These are phyloP conservation scores for Apiospora rasikravindrae DNA, from an alignment of 2,329 filamentous ascomycete species.

Conservation along the genomic window DNA sequence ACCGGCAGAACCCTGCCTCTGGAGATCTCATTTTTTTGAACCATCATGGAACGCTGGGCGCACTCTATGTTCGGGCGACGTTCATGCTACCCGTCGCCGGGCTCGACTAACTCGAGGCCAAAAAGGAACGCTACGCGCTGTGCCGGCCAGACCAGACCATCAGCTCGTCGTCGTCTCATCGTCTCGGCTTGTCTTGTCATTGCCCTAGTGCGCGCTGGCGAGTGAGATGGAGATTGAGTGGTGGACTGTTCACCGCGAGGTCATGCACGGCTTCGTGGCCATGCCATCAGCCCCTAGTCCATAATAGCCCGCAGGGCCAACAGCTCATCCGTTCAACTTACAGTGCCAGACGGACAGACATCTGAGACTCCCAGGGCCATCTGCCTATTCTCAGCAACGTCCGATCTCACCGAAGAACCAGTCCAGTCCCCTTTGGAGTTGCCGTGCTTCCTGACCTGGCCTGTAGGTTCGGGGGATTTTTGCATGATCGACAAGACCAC, in stretches of 20 bases:
- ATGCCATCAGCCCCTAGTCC: constrained; percentile 44
- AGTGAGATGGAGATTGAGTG: constrained; percentile 31
- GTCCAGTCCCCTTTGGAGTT: not conserved
- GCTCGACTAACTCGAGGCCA: constrained; percentile 14
- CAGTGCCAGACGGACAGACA: constrained; percentile 4
- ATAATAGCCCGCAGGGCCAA: constrained; percentile 44
- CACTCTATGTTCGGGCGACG: constrained; percentile 25
- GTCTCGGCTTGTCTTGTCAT: constrained; percentile 22
- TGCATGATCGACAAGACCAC: constrained; percentile 21
- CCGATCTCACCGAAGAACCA: constrained; percentile 16
- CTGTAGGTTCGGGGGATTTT: not conserved
- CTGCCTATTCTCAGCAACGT: constrained; percentile 27
- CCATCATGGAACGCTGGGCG: constrained; percentile 25
- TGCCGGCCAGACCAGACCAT: constrained; percentile 19
- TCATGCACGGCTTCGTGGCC: constrained; percentile 55
- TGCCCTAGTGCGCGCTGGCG: constrained; percentile 38
- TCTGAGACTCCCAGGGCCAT: constrained; percentile 30
- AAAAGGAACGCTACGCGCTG: constrained; percentile 24
- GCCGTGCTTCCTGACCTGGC: not conserved
- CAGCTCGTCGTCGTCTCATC: constrained; percentile 33
- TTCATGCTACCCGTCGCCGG: constrained; percentile 21
- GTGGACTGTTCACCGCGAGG: constrained; percentile 42
- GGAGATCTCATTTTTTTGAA: constrained; percentile 26
- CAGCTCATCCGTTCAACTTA: constrained; percentile 34
- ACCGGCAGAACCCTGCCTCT: constrained; percentile 32